phyloP scores from a whole-genome alignment of 179 eudicot species.

The Beta corolliflora region DNA sequence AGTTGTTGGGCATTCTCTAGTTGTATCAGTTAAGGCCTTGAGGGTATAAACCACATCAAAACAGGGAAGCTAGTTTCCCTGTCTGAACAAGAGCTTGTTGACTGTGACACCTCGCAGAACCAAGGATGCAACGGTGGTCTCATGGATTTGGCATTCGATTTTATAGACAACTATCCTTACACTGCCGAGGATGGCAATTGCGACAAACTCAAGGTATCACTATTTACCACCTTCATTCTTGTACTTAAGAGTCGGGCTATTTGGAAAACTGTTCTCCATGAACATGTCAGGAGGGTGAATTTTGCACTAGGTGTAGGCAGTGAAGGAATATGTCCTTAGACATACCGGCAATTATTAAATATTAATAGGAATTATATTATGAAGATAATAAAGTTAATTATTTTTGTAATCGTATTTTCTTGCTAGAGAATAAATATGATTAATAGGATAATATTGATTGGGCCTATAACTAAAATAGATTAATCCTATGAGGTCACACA shows the following conservation, averaged over 20 bases:
- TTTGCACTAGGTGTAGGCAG: too few species aligned
- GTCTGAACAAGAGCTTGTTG: slow-evolving; percentile 80
- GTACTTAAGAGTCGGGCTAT: background rate
- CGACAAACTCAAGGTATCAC: slow-evolving; percentile 50
- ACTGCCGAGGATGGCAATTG: slow-evolving; percentile 56
- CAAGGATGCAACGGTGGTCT: slow-evolving; percentile 86
- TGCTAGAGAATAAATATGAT: too few species aligned
- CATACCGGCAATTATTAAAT: too few species aligned
- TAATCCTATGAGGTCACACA: too few species aligned
- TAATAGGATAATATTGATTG: too few species aligned
- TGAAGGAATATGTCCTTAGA: too few species aligned
- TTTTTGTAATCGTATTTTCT: too few species aligned
- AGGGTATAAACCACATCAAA: slow-evolving; percentile 78
- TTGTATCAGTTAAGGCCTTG: slow-evolving; percentile 51
- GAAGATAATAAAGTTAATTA: too few species aligned
- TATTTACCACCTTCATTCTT: background rate
- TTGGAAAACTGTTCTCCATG: too few species aligned
- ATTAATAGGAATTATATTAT: too few species aligned
- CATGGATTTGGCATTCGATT: slow-evolving; percentile 73
- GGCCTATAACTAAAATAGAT: too few species aligned
- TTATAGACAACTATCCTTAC: slow-evolving; percentile 67
- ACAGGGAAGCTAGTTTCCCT: slow-evolving; percentile 62
- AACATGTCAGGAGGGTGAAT: too few species aligned
- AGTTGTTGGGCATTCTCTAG: slow-evolving; percentile 95
- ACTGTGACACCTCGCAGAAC: slow-evolving; percentile 63